phyloP scores from a whole-genome alignment of 139 green algal genomes.

The Marvania coccoides region DNA sequence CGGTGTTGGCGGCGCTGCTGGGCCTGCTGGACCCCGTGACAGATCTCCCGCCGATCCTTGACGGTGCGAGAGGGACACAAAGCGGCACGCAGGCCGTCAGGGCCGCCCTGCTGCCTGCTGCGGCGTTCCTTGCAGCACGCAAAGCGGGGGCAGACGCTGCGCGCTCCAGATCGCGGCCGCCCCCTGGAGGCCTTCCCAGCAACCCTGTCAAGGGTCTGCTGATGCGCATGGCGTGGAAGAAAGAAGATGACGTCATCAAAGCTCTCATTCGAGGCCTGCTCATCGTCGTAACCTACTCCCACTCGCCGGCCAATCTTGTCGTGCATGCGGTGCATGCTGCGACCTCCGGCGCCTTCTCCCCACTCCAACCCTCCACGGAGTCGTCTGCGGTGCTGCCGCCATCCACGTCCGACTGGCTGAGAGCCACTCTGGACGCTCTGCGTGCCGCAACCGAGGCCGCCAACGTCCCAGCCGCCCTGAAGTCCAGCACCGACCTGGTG shows the following conservation, averaged over 20 bases:
- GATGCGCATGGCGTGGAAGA: background rate
- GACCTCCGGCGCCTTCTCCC: background rate
- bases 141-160: background rate
- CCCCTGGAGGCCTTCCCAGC: background rate
- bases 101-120: background rate
- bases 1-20: background rate
- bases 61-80: background rate
- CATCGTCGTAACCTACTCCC: background rate
- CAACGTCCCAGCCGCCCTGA: background rate
- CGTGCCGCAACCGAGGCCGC: background rate
- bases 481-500: slow-evolving; percentile 4
- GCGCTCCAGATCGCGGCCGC: background rate
- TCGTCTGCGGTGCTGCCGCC: background rate
- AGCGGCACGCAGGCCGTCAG: background rate
- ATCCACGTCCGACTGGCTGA: slow-evolving; percentile 7
- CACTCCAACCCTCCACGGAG: background rate
- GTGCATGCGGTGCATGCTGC: background rate
- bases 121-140: background rate
- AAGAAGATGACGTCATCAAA: background rate
- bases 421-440: slow-evolving; percentile 4
- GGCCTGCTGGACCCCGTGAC: no score
- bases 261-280: background rate
- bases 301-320: background rate
- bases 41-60: no score
- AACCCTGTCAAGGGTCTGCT: background rate